phyloP scores from a whole-genome alignment of 495 filamentous ascomycete species.

The Lasiosphaeriaceae sp. region DNA sequence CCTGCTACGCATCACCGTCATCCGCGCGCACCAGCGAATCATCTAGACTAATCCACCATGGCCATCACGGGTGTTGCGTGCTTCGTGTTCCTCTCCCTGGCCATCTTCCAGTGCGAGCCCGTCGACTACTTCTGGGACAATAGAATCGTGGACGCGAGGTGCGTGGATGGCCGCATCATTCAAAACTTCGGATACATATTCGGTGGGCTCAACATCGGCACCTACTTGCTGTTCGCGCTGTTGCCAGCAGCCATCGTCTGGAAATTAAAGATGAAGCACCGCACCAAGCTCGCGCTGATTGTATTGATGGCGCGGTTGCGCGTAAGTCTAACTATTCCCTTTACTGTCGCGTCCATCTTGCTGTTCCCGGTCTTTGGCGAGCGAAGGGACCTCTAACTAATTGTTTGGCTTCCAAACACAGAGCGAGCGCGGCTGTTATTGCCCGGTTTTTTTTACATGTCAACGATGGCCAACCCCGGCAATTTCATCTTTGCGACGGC shows the following conservation, averaged over 20 bases:
- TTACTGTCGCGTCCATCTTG: too few species aligned
- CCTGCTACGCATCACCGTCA: constrained; percentile 39
- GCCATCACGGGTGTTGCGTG: constrained; percentile 27
- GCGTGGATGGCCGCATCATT: constrained; percentile 19
- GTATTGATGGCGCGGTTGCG: constrained; percentile 17
- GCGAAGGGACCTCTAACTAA: neutral
- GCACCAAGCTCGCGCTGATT: constrained; percentile 20
- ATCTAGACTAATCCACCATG: constrained; percentile 29
- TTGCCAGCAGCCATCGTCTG: constrained; percentile 32
- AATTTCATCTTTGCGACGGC: constrained; percentile 32
- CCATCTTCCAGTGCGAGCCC: constrained; percentile 43
- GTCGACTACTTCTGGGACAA: constrained; percentile 36
- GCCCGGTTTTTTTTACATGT: constrained; percentile 27
- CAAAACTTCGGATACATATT: constrained; percentile 23
- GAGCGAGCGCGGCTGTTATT: constrained; percentile 27
- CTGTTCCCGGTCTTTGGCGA: too few species aligned
- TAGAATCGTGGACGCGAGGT: constrained; percentile 15
- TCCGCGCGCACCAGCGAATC: constrained; percentile 34
- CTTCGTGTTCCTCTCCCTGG: constrained; percentile 36
- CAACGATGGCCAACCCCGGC: constrained; percentile 25
- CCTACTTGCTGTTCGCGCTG: constrained; percentile 31
- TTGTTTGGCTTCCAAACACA: neutral
- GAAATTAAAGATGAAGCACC: constrained; percentile 26
- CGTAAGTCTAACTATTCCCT: constrained; percentile 18
- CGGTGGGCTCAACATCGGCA: constrained; percentile 24